Percentiles rank a stretch among this genome's conserved stretches.
Conservation (phyloP, 495 filamentous ascomycete genomes). For the Daldinia vernicosa region DNA sequence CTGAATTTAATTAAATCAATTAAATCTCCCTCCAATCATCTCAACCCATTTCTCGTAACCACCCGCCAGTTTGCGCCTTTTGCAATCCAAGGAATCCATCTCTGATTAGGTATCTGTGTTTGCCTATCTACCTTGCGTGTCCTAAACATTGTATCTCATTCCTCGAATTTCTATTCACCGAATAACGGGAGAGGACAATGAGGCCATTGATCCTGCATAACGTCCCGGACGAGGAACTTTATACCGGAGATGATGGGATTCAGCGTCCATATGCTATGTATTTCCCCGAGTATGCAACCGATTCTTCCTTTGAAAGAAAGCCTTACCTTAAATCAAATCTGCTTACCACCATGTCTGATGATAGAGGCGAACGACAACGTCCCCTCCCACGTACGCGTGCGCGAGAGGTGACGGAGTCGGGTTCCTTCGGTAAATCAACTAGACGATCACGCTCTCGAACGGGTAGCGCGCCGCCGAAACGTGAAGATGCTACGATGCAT, state of each 20-base stretch:
- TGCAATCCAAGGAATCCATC: background rate
- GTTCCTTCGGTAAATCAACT: slow-evolving; percentile 66
- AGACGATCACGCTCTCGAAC: slow-evolving; percentile 62
- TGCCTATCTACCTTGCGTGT: slow-evolving; percentile 20
- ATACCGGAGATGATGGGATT: slow-evolving; percentile 64
- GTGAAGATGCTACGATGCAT: slow-evolving; percentile 64
- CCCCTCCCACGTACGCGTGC: slow-evolving; percentile 48
- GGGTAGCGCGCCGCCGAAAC: slow-evolving; percentile 57
- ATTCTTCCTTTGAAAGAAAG: background rate
- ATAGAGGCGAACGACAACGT: slow-evolving; percentile 44
- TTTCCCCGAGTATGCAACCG: slow-evolving; percentile 59
- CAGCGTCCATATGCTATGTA: slow-evolving; percentile 65
- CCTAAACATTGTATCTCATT: slow-evolving; percentile 14
- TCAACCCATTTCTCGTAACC: slow-evolving; percentile 20
- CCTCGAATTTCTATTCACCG: slow-evolving; percentile 7
- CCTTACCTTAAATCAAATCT: slow-evolving; percentile 9
- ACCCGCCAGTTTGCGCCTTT: slow-evolving; percentile 11
- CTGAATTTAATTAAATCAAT: background rate
- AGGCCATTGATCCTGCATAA: slow-evolving; percentile 66
- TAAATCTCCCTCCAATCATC: slow-evolving; percentile 24
- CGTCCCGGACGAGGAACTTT: slow-evolving; percentile 66
- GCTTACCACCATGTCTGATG: slow-evolving; percentile 28
- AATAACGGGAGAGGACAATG: slow-evolving; percentile 48
- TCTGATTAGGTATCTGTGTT: slow-evolving; percentile 6
- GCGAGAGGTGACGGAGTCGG: slow-evolving; percentile 58